phyloP scores from a whole-genome alignment of 2,329 filamentous ascomycete species.

The Stagonosporopsis chrysanthemi region DNA sequence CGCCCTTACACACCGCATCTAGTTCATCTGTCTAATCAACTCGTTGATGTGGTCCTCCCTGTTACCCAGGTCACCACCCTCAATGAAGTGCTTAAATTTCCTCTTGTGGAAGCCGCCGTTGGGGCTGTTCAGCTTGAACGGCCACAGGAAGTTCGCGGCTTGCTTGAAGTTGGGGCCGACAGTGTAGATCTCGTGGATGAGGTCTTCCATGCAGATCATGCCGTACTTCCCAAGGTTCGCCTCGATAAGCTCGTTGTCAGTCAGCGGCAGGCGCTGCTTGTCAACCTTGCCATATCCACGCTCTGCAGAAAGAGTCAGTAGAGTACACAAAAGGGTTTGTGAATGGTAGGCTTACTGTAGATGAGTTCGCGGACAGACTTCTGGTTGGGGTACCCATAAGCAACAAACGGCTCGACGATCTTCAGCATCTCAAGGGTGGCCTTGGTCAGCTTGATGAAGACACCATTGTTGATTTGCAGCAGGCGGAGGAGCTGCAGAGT shows the following conservation, averaged over 20 bases:
- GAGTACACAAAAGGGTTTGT: constrained; percentile 59
- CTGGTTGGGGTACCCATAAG: constrained; percentile 99
- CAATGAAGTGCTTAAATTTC: constrained; percentile 99
- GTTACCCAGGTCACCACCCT: constrained; percentile 98
- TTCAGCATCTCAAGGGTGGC: constrained; percentile 97
- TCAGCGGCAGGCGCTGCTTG: constrained; percentile 96
- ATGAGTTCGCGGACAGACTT: constrained; percentile 99
- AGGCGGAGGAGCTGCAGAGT: constrained; percentile 99
- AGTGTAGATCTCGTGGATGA: constrained; percentile 97
- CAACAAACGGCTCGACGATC: constrained; percentile 97
- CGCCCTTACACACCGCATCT: constrained; percentile 49
- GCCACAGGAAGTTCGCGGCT: constrained; percentile 99
- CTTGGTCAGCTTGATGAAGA: constrained; percentile 98
- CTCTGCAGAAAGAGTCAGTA: constrained; percentile 36
- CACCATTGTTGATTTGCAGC: constrained; percentile 99
- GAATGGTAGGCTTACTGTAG: constrained; percentile 91
- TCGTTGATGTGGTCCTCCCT: constrained; percentile 97
- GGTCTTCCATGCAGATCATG: constrained; percentile 98
- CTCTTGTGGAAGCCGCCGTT: constrained; percentile 93
- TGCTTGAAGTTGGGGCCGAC: constrained; percentile 99
- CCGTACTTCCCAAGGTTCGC: constrained; percentile 94
- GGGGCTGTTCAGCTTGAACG: constrained; percentile 99
- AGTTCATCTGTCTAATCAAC: constrained; percentile 99
- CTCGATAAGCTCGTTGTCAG: constrained; percentile 98
- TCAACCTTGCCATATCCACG: constrained; percentile 98